Base-by-base conservation (phyloP, 163 green algal genomes). In the Prototheca cutis region DNA sequence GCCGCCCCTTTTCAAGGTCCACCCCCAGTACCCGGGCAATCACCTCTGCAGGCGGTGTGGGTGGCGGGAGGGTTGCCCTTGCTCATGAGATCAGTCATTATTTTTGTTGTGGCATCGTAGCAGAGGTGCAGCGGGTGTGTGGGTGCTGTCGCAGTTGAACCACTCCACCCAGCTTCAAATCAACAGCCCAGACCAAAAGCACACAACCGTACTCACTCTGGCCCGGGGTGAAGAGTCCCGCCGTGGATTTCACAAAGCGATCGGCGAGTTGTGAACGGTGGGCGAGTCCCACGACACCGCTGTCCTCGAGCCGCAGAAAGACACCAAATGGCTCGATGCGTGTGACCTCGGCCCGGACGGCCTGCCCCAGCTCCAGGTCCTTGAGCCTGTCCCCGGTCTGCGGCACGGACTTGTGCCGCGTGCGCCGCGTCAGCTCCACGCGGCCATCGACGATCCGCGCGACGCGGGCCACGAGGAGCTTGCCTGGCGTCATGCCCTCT, bases 191-290 rank as follows among this genome's bases (percentile, higher is more conserved):
- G n/a, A n/a, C n/a, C n/a, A n/a, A n/a, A n/a, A n/a, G n/a, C n/a
- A n/a, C n/a, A n/a, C n/a, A n/a, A n/a, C n/a, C n/a, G n/a, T n/a
- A 36, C 58, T 61, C 42, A 80, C 71, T 48, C 49, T 87, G 73
- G 1, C 76, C 82, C 5, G 61, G 55, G 4, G 58, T 48, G 40
- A 84, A 82, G n/a, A 79, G 54, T 19, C 58, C 40, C 7, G 45
- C 52, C 1, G 75, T 21, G 62, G 79, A 66, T 33, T 78, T 80
- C 4, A 87, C 65, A 47, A 75, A 89, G 2, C 63, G 68, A 45
- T 89, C 80, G 10, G 65, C 56, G 18, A 93, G 58, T 73, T 95
- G 78, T 49, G 69, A 87, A 31, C 92, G 80, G 72, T 95, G 89
- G 6, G 73, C 81, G 23, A 95, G 68, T 4, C 86, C 87, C 42